These are phyloP conservation scores for Pleurotus ostreatus DNA, from an alignment of 768 basidiomycete genomes.

Conservation along the genomic window DNA sequence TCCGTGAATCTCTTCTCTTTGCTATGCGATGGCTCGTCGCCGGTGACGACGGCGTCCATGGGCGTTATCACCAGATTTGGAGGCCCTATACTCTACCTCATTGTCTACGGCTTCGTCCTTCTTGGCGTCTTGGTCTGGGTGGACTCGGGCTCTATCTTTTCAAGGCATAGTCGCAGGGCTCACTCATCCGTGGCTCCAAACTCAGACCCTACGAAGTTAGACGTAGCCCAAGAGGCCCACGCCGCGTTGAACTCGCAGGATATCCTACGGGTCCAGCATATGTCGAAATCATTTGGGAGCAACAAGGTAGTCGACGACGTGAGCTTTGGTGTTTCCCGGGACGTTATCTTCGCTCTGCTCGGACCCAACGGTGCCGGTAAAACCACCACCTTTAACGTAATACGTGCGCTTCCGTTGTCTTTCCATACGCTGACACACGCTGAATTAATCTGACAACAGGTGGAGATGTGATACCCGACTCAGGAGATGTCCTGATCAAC, in stretches of 20 bases:
- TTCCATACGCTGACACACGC: background rate
- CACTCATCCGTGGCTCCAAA: background rate
- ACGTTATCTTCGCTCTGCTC: constrained; percentile 68
- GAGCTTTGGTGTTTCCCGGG: constrained; percentile 57
- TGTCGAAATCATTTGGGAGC: constrained; percentile 56
- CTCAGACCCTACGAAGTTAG: constrained; percentile 28
- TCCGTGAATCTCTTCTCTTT: constrained; percentile 76
- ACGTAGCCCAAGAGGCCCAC: constrained; percentile 53
- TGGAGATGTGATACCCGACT: constrained; percentile 63
- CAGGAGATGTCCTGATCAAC: constrained; percentile 66
- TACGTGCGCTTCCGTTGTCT: constrained; percentile 37
- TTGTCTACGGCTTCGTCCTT: constrained; percentile 54
- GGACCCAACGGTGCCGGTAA: constrained; percentile 86
- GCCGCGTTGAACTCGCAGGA: constrained; percentile 46
- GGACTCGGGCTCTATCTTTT: constrained; percentile 61
- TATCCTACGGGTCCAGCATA: constrained; percentile 54
- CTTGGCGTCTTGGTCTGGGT: constrained; percentile 65
- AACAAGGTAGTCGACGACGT: constrained; percentile 70
- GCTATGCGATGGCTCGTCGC: constrained; percentile 54
- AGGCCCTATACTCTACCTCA: constrained; percentile 72
- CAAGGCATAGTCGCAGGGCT: constrained; percentile 24
- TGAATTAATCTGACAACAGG: constrained; percentile 31
- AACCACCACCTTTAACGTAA: constrained; percentile 78
- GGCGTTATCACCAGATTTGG: constrained; percentile 60
- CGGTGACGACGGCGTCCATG: constrained; percentile 42